These are phyloP conservation scores for Cyclanthera cordifolia DNA, from an alignment of 306 rosid species.

Conservation along the genomic window DNA sequence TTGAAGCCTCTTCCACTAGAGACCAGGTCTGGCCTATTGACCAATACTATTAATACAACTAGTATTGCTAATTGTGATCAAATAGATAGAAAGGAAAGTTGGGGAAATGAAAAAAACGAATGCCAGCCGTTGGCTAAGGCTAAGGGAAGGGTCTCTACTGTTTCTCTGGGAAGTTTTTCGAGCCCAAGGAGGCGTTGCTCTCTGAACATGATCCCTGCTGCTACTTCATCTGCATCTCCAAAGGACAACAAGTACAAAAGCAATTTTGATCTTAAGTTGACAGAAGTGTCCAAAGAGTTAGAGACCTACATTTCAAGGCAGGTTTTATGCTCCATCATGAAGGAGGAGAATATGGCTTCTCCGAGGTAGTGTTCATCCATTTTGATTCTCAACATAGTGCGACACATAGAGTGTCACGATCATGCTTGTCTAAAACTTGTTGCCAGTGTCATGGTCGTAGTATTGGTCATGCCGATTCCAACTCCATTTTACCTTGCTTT, in stretches of 20 bases:
- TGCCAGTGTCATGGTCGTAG: too few relatives aligned
- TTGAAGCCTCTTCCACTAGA: slow-evolving; percentile 71
- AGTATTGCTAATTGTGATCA: background rate
- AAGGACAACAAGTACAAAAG: slow-evolving; percentile 53
- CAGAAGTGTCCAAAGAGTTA: slow-evolving; percentile 81
- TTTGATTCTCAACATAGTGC: slow-evolving; percentile 9
- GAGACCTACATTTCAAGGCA: slow-evolving; percentile 91
- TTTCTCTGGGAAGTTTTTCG: slow-evolving; percentile 43
- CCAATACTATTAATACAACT: background rate
- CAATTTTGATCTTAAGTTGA: slow-evolving; percentile 78
- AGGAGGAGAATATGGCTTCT: slow-evolving; percentile 59
- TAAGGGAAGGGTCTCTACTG: slow-evolving; percentile 11
- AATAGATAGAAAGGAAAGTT: background rate
- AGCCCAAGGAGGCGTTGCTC: slow-evolving; percentile 84
- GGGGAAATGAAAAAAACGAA: background rate
- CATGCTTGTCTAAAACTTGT: background rate
- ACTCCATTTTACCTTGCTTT: background rate
- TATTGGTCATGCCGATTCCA: background rate
- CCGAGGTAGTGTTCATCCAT: slow-evolving; percentile 41
- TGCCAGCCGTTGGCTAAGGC: slow-evolving; percentile 22
- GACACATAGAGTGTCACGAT: background rate
- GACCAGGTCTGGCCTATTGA: slow-evolving; percentile 43
- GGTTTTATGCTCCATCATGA: slow-evolving; percentile 66
- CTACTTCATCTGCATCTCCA: slow-evolving; percentile 38
- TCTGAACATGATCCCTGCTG: slow-evolving; percentile 28